Evolutionary conservation across 306 rosid species (phyloP).

Genomic region (Boehmeria nivea): DNA sequence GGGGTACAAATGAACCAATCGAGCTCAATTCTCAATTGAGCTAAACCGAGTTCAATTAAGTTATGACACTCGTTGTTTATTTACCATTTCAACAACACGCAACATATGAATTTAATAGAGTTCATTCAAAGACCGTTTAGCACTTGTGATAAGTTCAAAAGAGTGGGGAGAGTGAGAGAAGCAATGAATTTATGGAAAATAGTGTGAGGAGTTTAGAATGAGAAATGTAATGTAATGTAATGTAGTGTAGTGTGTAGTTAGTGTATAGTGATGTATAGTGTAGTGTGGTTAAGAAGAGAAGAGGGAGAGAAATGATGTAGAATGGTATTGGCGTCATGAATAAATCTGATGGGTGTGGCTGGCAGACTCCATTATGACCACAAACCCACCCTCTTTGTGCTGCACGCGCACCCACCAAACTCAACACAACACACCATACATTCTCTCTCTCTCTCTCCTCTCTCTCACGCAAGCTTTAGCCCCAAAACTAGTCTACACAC

Average conservation of each 20-base stretch:
- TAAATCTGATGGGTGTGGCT: constrained; percentile 71
- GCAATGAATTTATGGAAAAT: constrained; percentile 45
- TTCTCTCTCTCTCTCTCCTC: constrained; percentile 18
- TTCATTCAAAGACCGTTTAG: no score
- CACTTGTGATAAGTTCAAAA: background rate
- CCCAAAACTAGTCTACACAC: background rate
- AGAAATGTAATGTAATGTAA: constrained; percentile 31
- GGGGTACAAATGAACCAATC: no score
- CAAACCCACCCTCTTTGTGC: constrained; percentile 52
- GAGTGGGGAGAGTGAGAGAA: constrained; percentile 8
- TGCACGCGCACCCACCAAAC: constrained; percentile 99
- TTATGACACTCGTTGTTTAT: no score
- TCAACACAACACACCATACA: constrained; percentile 48
- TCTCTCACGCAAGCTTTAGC: constrained; percentile 13
- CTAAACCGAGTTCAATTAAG: no score
- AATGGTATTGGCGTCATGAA: constrained; percentile 64
- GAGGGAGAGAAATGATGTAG: constrained; percentile 47
- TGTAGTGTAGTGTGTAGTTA: no score
- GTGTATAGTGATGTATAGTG: no score
- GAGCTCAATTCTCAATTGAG: no score
- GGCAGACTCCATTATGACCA: constrained; percentile 72
- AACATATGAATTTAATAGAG: no score
- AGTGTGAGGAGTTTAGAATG: constrained; percentile 44
- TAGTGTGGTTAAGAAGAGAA: constrained; percentile 3
- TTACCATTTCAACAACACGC: no score